phyloP scores from a whole-genome alignment of 2,329 filamentous ascomycete species.

The Aspergillus fischeri region DNA sequence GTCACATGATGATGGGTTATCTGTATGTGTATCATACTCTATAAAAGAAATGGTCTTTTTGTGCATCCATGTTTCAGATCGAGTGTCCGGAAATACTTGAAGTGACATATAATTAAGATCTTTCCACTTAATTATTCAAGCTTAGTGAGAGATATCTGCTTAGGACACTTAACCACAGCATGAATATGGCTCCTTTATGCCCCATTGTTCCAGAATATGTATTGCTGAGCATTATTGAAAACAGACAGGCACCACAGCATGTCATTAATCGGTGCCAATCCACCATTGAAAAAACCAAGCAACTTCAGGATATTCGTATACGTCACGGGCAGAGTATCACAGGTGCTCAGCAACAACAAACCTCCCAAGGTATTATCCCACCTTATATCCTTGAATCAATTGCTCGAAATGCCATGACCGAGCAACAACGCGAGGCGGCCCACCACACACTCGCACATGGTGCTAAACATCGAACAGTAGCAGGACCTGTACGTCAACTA shows the following conservation, averaged over 20 bases:
- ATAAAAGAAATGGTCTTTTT: no score
- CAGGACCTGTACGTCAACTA: neutral
- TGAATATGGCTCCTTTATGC: neutral
- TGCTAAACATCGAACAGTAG: neutral
- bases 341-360: neutral
- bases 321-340: neutral
- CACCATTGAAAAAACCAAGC: slow-evolving; percentile 4
- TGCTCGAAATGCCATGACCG: slow-evolving; percentile 2
- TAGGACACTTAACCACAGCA: neutral
- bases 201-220: neutral
- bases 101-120: no score
- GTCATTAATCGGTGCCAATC: slow-evolving; percentile 1
- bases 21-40: no score
- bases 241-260: slow-evolving; percentile 1
- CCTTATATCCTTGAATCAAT: slow-evolving; percentile 3
- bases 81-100: no score
- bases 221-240: neutral
- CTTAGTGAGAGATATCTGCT: no score
- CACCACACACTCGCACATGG: neutral
- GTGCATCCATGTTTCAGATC: no score
- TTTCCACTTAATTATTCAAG: no score
- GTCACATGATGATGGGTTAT: no score
- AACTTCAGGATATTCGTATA: slow-evolving; percentile 1
- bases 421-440: slow-evolving; percentile 1
- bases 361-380: slow-evolving; percentile 4